Evolutionary conservation across 306 rosid species (phyloP).

Genomic region (Glycine tomentella): DNA sequence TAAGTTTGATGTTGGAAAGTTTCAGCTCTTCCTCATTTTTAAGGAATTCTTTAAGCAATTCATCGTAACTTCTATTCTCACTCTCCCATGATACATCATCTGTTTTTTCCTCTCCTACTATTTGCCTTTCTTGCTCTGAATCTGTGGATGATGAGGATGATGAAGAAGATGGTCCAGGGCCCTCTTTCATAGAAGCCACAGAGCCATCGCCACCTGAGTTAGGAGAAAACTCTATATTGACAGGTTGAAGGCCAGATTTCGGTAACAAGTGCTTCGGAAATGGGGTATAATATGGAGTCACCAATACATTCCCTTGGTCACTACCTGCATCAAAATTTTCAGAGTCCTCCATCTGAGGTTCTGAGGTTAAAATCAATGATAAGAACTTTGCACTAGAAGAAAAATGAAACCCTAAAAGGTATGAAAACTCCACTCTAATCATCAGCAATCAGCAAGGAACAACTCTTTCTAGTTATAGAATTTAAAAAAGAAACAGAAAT

Average conservation of each 20-base stretch:
- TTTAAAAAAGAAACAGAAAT: not conserved
- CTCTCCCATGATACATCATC: conserved; percentile 30
- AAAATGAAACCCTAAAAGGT: conserved; percentile 1
- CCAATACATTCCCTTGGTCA: conserved; percentile 45
- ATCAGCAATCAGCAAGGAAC: conserved; percentile 31
- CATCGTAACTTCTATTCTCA: conserved; percentile 49
- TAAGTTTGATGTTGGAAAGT: conserved; percentile 53
- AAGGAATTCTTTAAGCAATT: conserved; percentile 46
- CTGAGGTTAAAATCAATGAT: not conserved
- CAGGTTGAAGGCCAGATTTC: conserved; percentile 49
- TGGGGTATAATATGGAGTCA: conserved; percentile 70
- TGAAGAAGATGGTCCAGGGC: conserved; percentile 50
- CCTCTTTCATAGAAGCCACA: conserved; percentile 58
- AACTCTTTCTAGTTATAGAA: not conserved
- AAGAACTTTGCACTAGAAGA: conserved; percentile 27
- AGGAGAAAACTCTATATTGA: conserved; percentile 57
- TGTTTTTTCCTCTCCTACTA: conserved; percentile 40
- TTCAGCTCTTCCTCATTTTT: conserved; percentile 56
- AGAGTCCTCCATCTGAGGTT: conserved; percentile 54
- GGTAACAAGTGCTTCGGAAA: conserved; percentile 51
- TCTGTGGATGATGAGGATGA: conserved; percentile 50
- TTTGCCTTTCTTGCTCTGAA: conserved; percentile 49
- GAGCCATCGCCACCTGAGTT: conserved; percentile 64
- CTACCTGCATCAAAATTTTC: conserved; percentile 48
- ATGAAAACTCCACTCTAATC: conserved; percentile 19